Percentiles rank a stretch among this genome's conserved stretches.
phyloP scores from a whole-genome alignment of 257 asterid genomes.

The Ilex aquifolium region DNA sequence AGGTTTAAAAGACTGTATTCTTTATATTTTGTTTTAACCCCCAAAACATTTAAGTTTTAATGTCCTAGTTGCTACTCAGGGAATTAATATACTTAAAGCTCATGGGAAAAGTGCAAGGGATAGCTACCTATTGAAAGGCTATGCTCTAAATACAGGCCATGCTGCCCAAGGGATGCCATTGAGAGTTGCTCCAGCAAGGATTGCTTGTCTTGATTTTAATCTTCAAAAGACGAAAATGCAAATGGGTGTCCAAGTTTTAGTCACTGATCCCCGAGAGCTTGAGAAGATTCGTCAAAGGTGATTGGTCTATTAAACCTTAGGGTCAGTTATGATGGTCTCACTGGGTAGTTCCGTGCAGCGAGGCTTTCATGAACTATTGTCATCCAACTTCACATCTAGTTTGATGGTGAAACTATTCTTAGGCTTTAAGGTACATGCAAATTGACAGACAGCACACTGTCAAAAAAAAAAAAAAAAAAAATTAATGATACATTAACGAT shows the following conservation, averaged over 20 bases:
- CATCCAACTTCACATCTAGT: too few species aligned
- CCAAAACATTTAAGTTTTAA: conserved; percentile 16
- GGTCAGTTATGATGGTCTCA: too few species aligned
- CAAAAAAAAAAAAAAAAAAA: too few species aligned
- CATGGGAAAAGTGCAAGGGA: conserved; percentile 92
- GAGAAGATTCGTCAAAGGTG: conserved; percentile 95
- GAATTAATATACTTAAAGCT: conserved; percentile 89
- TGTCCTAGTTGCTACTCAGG: conserved; percentile 37
- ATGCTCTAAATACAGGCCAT: conserved; percentile 88
- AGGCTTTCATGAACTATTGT: too few species aligned
- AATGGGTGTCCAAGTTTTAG: conserved; percentile 93
- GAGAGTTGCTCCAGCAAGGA: conserved; percentile 75
- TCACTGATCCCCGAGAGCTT: conserved; percentile 89
- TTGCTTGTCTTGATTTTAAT: conserved; percentile 93
- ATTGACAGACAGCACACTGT: too few species aligned
- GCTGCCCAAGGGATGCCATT: conserved; percentile 95
- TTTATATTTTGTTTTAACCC: neutral
- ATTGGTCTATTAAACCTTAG: neutral
- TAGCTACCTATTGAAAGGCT: conserved; percentile 79
- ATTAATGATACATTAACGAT: too few species aligned
- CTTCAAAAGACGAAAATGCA: conserved; percentile 94
- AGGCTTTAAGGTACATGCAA: too few species aligned
- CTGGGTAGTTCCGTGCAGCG: too few species aligned
- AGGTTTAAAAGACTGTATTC: too few species aligned
- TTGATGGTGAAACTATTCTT: too few species aligned